Evolutionary conservation across 2,329 filamentous ascomycete species (phyloP).

Genomic region (Colletotrichum phormii): DNA sequence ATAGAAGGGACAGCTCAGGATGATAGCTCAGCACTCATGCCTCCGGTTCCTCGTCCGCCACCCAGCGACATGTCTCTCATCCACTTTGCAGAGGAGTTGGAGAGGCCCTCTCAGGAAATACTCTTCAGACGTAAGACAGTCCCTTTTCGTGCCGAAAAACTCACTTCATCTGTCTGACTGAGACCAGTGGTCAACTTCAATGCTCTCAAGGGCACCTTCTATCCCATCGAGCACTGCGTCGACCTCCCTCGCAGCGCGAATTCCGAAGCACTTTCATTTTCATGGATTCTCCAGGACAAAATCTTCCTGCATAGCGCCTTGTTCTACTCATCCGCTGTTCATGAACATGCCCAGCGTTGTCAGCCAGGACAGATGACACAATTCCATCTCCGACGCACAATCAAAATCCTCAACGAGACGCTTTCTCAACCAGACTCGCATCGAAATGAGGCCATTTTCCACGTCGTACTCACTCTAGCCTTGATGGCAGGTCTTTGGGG

Average conservation of each 20-base stretch:
- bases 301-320: conserved; percentile 11
- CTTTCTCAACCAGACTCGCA: conserved; percentile 4
- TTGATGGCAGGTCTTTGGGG: conserved; percentile 11
- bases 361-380: not conserved
- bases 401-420: conserved; percentile 1
- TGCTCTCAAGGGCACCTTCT: not conserved
- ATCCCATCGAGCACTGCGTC: conserved; percentile 10
- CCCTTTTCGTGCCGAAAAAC: not conserved
- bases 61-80: conserved; percentile 3
- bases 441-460: not conserved
- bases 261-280: conserved; percentile 7
- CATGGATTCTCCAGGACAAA: conserved; percentile 11
- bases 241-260: conserved; percentile 11
- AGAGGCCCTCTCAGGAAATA: not conserved
- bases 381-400: conserved; percentile 7
- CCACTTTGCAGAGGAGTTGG: conserved; percentile 9
- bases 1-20: not conserved
- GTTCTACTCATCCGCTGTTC: not conserved
- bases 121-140: conserved; percentile 5
- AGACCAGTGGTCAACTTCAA: not conserved
- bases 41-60: not conserved
- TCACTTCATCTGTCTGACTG: not conserved
- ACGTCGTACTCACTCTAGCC: conserved; percentile 16
- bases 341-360: not conserved
- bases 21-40: not conserved